Conservation (phyloP, 805 yeast species). For the Barnettozyma wickerhamii region DNA sequence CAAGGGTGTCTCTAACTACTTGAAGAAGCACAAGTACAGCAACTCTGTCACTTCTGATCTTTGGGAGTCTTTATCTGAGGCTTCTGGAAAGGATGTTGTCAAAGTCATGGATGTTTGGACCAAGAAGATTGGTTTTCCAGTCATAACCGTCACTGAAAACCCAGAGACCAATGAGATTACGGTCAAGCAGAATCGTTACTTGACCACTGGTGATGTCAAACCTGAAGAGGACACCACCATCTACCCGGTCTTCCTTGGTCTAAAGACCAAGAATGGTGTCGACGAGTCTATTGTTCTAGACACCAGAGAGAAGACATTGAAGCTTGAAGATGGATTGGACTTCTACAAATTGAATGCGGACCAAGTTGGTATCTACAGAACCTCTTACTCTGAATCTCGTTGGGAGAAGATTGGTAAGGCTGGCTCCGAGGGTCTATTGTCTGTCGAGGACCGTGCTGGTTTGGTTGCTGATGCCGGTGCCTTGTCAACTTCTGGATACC, state of each 20-base stretch:
- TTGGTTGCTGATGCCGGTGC: slow-evolving; percentile 77
- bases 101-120: slow-evolving; percentile 80
- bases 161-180: slow-evolving; percentile 39
- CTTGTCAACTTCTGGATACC: slow-evolving; percentile 65
- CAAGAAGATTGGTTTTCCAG: slow-evolving; percentile 73
- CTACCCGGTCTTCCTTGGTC: slow-evolving; percentile 69
- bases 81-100: slow-evolving; percentile 68
- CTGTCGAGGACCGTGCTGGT: slow-evolving; percentile 76
- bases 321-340: slow-evolving; percentile 37
- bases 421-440: slow-evolving; percentile 50
- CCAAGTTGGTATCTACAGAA: slow-evolving; percentile 72
- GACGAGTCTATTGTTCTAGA: slow-evolving; percentile 57
- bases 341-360: slow-evolving; percentile 71
- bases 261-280: slow-evolving; percentile 53
- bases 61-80: slow-evolving; percentile 70
- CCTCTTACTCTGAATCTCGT: slow-evolving; percentile 64
- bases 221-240: slow-evolving; percentile 66
- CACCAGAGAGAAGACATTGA: slow-evolving; percentile 42
- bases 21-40: slow-evolving; percentile 71
- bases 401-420: slow-evolving; percentile 64
- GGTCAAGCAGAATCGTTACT: slow-evolving; percentile 68
- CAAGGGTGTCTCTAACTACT: slow-evolving; percentile 74
- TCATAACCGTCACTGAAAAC: slow-evolving; percentile 59
- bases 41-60: slow-evolving; percentile 74
- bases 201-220: slow-evolving; percentile 72